Conservation (phyloP, 805 yeast species). For the Geotrichum ghanense region DNA sequence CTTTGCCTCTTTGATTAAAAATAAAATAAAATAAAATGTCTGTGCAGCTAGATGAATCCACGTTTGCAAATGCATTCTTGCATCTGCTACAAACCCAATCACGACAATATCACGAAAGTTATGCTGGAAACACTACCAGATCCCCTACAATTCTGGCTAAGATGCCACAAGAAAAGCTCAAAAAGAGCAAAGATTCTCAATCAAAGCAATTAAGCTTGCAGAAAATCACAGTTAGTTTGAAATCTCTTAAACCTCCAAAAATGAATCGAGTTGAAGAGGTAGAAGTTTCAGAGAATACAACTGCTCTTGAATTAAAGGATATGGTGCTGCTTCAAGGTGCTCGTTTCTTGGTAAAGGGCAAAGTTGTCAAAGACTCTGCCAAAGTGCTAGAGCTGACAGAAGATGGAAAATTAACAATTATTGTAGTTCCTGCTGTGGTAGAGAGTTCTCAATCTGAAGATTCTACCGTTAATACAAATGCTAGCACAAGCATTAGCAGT, state of each 20-base stretch:
- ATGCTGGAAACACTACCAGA: not conserved
- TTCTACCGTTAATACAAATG: not conserved
- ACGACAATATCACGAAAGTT: not conserved
- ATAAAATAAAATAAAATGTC: not conserved
- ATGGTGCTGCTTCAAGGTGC: constrained; percentile 10
- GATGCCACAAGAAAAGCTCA: constrained; percentile 10
- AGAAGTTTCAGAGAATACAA: constrained; percentile 11
- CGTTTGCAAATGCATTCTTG: constrained; percentile 11
- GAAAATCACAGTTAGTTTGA: constrained; percentile 30
- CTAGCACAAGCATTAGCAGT: not conserved
- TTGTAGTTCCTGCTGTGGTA: constrained; percentile 30
- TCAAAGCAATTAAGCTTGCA: not conserved
- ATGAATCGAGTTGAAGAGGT: constrained; percentile 29
- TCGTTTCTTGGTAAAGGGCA: constrained; percentile 48
- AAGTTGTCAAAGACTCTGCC: constrained; percentile 45
- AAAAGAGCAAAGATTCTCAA: constrained; percentile 2
- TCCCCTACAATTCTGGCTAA: constrained; percentile 5
- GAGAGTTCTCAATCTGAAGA: not conserved
- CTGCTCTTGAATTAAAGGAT: constrained; percentile 22
- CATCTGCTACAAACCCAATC: constrained; percentile 8
- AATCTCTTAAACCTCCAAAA: constrained; percentile 66
- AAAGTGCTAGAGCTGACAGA: constrained; percentile 24
- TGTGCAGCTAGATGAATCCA: constrained; percentile 7
- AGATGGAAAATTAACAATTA: constrained; percentile 28
- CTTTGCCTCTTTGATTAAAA: too few relatives aligned